Percentiles rank a stretch among this genome's conserved stretches.
phyloP scores from a whole-genome alignment of 202 grass and related monocot genomes.

The Saccharum hybrid region DNA sequence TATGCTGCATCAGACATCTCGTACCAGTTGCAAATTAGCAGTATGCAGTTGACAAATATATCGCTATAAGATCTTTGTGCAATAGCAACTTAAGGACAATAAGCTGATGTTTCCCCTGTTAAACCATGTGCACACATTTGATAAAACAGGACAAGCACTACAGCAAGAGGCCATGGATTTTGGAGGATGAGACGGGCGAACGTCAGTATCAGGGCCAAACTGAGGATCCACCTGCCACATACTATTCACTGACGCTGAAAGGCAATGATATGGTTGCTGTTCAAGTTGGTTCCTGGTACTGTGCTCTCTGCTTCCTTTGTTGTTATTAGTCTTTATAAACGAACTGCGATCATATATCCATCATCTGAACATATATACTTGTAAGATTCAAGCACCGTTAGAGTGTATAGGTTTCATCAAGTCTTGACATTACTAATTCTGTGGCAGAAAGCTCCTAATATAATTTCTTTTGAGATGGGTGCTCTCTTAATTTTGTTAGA shows the following conservation, averaged over 20 bases:
- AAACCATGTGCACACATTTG: slow-evolving; percentile 33
- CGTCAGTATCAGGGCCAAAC: slow-evolving; percentile 75
- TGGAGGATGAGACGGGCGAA: slow-evolving; percentile 83
- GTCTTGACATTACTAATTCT: not conserved
- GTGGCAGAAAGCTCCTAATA: not conserved
- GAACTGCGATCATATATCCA: slow-evolving; percentile 2
- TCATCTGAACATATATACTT: not conserved
- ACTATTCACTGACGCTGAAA: slow-evolving; percentile 70
- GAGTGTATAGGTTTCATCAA: not conserved
- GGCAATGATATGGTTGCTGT: slow-evolving; percentile 69
- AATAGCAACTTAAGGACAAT: slow-evolving; percentile 25
- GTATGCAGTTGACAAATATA: slow-evolving; percentile 19
- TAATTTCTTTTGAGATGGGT: not conserved
- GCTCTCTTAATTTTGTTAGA: slow-evolving; percentile 10
- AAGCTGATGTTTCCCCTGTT: not conserved
- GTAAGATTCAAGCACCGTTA: slow-evolving; percentile 9
- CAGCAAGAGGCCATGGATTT: slow-evolving; percentile 71
- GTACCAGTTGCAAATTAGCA: not conserved
- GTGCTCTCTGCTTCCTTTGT: not conserved
- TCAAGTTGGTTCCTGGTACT: slow-evolving; percentile 74
- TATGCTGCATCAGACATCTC: not conserved
- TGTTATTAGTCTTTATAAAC: slow-evolving; percentile 1
- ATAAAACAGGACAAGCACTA: slow-evolving; percentile 65
- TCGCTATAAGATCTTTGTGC: slow-evolving; percentile 20
- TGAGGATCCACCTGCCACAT: slow-evolving; percentile 67